Conservation (phyloP, 805 yeast species). For the Wickerhamomyces tratensis region DNA sequence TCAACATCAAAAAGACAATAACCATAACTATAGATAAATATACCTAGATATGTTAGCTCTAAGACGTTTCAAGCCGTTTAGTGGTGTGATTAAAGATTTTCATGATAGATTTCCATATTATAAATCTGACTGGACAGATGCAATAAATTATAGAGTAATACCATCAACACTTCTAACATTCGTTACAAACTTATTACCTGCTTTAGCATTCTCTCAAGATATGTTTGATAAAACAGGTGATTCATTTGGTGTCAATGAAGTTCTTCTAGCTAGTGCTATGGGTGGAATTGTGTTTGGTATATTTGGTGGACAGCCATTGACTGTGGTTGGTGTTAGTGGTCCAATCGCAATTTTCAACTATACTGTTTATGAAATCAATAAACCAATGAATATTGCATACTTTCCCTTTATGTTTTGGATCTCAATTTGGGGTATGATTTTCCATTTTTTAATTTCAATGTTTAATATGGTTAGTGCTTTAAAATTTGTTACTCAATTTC, state of each 20-base stretch:
- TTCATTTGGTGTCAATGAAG: slow-evolving; percentile 88
- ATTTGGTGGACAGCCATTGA: slow-evolving; percentile 82
- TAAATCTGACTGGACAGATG: slow-evolving; percentile 72
- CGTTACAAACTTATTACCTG: slow-evolving; percentile 87
- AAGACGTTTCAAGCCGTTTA: slow-evolving; percentile 8
- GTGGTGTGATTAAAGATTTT: slow-evolving; percentile 26
- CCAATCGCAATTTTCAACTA: slow-evolving; percentile 89
- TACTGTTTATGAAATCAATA: slow-evolving; percentile 70
- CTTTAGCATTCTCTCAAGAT: slow-evolving; percentile 93
- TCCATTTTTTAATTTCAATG: slow-evolving; percentile 67
- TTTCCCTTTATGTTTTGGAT: slow-evolving; percentile 97
- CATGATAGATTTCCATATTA: slow-evolving; percentile 49
- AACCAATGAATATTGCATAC: slow-evolving; percentile 32
- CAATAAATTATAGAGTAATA: slow-evolving; percentile 74
- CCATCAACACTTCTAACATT: slow-evolving; percentile 79
- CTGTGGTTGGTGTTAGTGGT: slow-evolving; percentile 96
- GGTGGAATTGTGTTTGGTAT: slow-evolving; percentile 87
- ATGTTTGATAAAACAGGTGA: slow-evolving; percentile 88
- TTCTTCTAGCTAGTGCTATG: slow-evolving; percentile 71
- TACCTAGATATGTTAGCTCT: too few relatives aligned
- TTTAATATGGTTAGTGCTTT: slow-evolving; percentile 58
- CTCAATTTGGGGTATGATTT: slow-evolving; percentile 80
- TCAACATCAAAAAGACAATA: too few relatives aligned
- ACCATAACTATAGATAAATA: too few relatives aligned
- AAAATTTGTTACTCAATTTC: slow-evolving; percentile 66